These are phyloP conservation scores for Trichophyton rubrum DNA, from an alignment of 2,329 filamentous ascomycete species.

Conservation along the genomic window DNA sequence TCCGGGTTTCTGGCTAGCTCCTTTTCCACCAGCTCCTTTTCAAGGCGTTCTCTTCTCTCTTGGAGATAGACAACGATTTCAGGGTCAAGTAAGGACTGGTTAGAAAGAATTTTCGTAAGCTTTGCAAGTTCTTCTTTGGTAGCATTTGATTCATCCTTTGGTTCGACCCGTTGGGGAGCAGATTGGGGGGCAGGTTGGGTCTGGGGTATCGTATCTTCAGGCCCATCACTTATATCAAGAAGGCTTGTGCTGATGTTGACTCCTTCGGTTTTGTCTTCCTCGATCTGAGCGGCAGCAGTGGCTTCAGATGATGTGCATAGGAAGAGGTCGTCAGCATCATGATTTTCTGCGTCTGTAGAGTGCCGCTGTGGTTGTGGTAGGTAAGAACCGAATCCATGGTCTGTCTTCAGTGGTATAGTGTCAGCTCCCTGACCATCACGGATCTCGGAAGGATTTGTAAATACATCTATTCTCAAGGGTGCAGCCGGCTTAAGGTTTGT, in stretches of 20 bases:
- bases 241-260: not conserved
- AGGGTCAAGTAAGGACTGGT: not conserved
- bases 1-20: not conserved
- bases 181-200: not conserved
- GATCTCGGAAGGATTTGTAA: conserved; percentile 10
- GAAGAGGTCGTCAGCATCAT: not conserved
- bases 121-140: not conserved
- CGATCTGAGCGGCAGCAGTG: not conserved
- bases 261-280: not conserved
- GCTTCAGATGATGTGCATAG: not conserved
- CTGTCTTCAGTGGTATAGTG: conserved; percentile 9
- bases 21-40: not conserved
- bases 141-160: not conserved
- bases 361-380: conserved; percentile 14
- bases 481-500: not conserved
- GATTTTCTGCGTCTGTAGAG: not conserved
- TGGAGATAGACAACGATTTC: not conserved
- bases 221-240: conserved; percentile 3
- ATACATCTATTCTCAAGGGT: conserved; percentile 9
- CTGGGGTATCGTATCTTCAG: not conserved
- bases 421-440: conserved; percentile 7
- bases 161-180: not conserved
- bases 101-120: not conserved
- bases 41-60: not conserved
- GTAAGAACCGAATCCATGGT: conserved; percentile 14